Evolutionary conservation across 169 alveolate species (phyloP).

Genomic region (Pseudocohnilembus persalinus): DNA sequence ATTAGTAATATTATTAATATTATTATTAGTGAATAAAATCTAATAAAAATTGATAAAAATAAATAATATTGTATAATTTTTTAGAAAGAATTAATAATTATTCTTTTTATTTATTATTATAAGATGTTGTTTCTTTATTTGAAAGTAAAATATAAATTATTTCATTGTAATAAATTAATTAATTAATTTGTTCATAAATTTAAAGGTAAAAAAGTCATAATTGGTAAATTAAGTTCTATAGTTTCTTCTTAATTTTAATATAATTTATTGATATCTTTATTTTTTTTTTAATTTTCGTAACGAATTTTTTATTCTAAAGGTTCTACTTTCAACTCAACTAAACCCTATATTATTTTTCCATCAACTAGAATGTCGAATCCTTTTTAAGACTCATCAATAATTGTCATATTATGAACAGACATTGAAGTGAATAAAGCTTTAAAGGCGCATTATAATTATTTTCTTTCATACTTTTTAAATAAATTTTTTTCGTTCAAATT

Average conservation of each 20-base stretch:
- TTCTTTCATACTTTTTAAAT: conserved; percentile 33
- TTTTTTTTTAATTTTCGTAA: background rate
- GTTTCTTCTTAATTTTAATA: background rate
- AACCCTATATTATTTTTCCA: conserved; percentile 38
- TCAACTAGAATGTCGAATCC: conserved; percentile 37
- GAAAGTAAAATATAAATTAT: too few relatives aligned
- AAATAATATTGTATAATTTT: too few relatives aligned
- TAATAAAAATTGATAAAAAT: too few relatives aligned
- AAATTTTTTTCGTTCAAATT: conserved; percentile 33
- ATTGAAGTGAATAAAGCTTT: conserved; percentile 38
- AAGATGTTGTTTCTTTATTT: too few relatives aligned
- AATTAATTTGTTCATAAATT: background rate
- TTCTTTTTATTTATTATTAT: too few relatives aligned
- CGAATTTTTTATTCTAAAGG: background rate
- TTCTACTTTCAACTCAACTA: conserved; percentile 21
- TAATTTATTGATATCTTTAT: background rate
- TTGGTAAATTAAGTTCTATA: background rate
- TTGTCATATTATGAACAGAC: conserved; percentile 22
- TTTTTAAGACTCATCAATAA: conserved; percentile 17
- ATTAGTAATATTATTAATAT: too few relatives aligned
- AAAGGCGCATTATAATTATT: conserved; percentile 40
- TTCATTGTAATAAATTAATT: too few relatives aligned
- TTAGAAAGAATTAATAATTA: too few relatives aligned
- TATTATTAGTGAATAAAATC: too few relatives aligned
- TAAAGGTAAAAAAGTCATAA: background rate